Base-by-base conservation (phyloP, 176 grass and related monocot species). In the Pharus latifolius region DNA sequence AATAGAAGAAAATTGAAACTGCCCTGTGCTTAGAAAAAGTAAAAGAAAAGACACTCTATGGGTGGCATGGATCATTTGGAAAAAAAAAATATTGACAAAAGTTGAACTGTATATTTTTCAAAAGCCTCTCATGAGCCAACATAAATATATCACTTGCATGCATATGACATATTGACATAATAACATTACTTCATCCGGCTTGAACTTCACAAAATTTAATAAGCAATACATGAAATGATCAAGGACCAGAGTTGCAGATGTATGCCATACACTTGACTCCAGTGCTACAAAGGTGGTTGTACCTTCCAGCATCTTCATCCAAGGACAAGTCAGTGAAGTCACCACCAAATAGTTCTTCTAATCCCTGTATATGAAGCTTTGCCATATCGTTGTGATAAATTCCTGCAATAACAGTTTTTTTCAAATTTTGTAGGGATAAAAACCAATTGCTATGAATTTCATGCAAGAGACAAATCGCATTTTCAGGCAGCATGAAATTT, bases 271-370 rank as follows among this genome's bases (percentile, higher is more conserved):
- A 51, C 38, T 49, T 55, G 12, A 16, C 7, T 35, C 23, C 10
- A 34, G 12, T 32, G 60, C 33, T 66, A 27, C 10, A 20, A 27
- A 41, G 24, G 51, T 27, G 20, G 19, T 4, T 10, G 17, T 77
- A 86, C 84, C 78, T 86, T 47, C 63, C 50, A 43, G 26, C 29
- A 35, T 86, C 84, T 49, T 81, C 84, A 52, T 81, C 72, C 0
- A 86, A 86, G 43, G 55, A 70, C 17, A 54, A n/a, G n/a, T n/a
- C n/a, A n/a, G 55, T 60, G 65, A 63, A 63, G 41, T 70, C 38
- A 2, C 56, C 65, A 56, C 17, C 38, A 41, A 77, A 85, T 3
- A 35, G 13, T 15, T 69, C 55, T 34, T 59, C 65, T 4, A 24
- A 51, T 33, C 41, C 9, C 41, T 45, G 58, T 19, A 65, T 49